Conservation (phyloP, 352 stramenopile genomes). For the Phytophthora pisi region DNA sequence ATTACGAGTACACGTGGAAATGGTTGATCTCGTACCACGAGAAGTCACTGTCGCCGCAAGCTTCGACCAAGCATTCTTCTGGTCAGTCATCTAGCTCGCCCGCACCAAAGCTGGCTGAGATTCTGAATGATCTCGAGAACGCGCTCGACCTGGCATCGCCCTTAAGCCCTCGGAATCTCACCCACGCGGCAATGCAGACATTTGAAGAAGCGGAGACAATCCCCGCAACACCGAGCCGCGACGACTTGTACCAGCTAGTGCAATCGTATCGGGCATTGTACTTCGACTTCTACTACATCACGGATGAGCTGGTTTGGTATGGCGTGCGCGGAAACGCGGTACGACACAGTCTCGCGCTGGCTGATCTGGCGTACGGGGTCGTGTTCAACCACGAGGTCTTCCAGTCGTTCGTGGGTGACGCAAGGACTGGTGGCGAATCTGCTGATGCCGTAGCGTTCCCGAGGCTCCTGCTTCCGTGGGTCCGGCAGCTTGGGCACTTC, state of each 20-base stretch:
- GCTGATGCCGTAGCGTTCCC: constrained; percentile 51
- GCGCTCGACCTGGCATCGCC: constrained; percentile 71
- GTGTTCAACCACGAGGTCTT: constrained; percentile 90
- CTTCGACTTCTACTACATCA: constrained; percentile 93
- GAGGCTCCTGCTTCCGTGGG: constrained; percentile 81
- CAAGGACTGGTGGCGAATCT: constrained; percentile 21
- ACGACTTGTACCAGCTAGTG: constrained; percentile 65
- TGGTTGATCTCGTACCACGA: constrained; percentile 75
- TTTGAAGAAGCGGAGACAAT: constrained; percentile 44
- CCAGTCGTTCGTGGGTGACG: constrained; percentile 55
- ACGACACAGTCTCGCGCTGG: constrained; percentile 81
- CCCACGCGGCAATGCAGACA: constrained; percentile 31
- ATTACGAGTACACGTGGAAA: constrained; percentile 82
- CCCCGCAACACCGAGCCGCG: constrained; percentile 31
- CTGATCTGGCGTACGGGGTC: constrained; percentile 81
- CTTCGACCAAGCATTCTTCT: constrained; percentile 29
- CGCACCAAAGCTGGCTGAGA: constrained; percentile 46
- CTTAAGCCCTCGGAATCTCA: constrained; percentile 66
- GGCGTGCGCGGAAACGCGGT: constrained; percentile 84
- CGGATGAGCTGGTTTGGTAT: constrained; percentile 89
- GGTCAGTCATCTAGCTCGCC: constrained; percentile 24
- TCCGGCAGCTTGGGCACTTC: constrained; percentile 87
- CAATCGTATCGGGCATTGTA: constrained; percentile 85
- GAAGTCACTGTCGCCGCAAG: constrained; percentile 32
- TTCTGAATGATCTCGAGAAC: constrained; percentile 66